phyloP scores from a whole-genome alignment of 352 stramenopile genomes.

The Pythium aphanidermatum region DNA sequence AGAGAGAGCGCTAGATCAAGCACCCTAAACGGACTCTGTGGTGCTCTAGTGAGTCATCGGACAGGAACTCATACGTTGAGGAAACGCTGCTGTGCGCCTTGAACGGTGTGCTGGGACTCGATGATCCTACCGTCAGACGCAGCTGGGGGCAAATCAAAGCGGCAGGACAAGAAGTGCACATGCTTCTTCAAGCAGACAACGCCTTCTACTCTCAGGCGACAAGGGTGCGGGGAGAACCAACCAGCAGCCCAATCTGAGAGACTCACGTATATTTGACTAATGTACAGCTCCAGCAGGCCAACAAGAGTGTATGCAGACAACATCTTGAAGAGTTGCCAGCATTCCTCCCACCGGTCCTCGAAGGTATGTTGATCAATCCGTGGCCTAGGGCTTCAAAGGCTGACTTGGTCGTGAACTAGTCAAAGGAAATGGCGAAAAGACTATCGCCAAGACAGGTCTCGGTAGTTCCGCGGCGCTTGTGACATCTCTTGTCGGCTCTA shows the following conservation, averaged over 20 bases:
- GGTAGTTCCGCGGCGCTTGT: slow-evolving; percentile 94
- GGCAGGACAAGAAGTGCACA: slow-evolving; percentile 29
- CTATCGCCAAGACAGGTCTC: slow-evolving; percentile 92
- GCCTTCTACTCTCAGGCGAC: slow-evolving; percentile 95
- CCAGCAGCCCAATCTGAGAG: not conserved
- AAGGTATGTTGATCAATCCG: slow-evolving; percentile 35
- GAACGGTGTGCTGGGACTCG: slow-evolving; percentile 51
- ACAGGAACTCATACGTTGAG: slow-evolving; percentile 89
- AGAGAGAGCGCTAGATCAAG: not conserved
- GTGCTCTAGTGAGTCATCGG: slow-evolving; percentile 24
- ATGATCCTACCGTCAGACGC: slow-evolving; percentile 12
- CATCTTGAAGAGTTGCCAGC: slow-evolving; percentile 68
- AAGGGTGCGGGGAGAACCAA: no score
- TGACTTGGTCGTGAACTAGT: no score
- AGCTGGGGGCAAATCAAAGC: slow-evolving; percentile 23
- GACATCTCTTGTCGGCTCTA: slow-evolving; percentile 90
- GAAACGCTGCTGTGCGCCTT: slow-evolving; percentile 77
- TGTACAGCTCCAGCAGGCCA: slow-evolving; percentile 65
- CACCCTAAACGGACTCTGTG: not conserved
- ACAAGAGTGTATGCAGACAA: slow-evolving; percentile 43
- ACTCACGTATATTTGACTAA: no score
- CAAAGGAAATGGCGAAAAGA: slow-evolving; percentile 2
- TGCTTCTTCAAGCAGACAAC: slow-evolving; percentile 93
- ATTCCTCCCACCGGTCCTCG: slow-evolving; percentile 79
- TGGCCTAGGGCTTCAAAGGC: no score